These are phyloP conservation scores for Vigna mungo DNA, from an alignment of 306 rosid species.

Conservation along the genomic window DNA sequence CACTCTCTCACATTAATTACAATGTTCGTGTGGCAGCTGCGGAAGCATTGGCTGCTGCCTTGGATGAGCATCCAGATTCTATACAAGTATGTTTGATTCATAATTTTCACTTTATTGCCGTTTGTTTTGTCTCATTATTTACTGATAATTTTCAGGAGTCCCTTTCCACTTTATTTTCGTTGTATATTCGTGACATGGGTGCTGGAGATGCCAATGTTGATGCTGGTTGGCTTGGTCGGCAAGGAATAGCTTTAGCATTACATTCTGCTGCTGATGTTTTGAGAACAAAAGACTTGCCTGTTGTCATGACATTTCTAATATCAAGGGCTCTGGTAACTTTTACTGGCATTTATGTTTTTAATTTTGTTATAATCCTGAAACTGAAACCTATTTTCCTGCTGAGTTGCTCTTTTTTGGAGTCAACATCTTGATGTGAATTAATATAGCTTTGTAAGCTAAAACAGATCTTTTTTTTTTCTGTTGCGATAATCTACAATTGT, in stretches of 20 bases:
- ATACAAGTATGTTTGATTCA: slow-evolving; percentile 72
- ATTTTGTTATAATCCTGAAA: not conserved
- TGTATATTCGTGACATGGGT: slow-evolving; percentile 80
- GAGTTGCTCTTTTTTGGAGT: slow-evolving; percentile 19
- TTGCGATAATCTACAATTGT: not conserved
- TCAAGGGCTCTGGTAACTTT: slow-evolving; percentile 89
- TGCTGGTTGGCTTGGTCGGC: slow-evolving; percentile 94
- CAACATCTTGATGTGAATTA: not conserved
- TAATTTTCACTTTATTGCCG: slow-evolving; percentile 14
- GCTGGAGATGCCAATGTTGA: slow-evolving; percentile 67
- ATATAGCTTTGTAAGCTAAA: slow-evolving; percentile 6
- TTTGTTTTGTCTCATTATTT: slow-evolving; percentile 34
- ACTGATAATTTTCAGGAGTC: slow-evolving; percentile 69
- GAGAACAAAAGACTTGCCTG: slow-evolving; percentile 93
- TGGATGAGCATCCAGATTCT: slow-evolving; percentile 91
- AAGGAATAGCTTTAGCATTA: slow-evolving; percentile 92
- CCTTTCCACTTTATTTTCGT: slow-evolving; percentile 86
- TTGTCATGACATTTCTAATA: slow-evolving; percentile 92
- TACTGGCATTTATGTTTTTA: slow-evolving; percentile 16
- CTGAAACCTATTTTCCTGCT: slow-evolving; percentile 27
- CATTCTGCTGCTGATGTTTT: slow-evolving; percentile 92
- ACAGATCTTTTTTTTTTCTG: not conserved
- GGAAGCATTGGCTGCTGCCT: slow-evolving; percentile 92
- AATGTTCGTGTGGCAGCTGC: slow-evolving; percentile 92
- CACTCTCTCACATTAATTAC: slow-evolving; percentile 82